These are phyloP conservation scores for Nakazawaea anatomiae DNA, from an alignment of 805 yeast genomes.

Conservation along the genomic window DNA sequence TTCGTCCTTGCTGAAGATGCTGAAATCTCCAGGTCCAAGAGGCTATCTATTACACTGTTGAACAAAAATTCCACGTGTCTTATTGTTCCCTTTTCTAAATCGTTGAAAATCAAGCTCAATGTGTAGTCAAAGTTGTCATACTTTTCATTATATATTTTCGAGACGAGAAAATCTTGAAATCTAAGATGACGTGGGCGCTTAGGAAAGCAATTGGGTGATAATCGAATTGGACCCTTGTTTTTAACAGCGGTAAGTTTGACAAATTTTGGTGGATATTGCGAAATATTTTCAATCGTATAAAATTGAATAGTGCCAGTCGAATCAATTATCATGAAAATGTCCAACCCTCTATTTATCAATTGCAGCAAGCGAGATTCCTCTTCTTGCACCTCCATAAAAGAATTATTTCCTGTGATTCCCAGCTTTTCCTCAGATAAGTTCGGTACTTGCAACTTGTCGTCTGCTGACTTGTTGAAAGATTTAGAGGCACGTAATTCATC, in stretches of 20 bases:
- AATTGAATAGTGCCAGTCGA: constrained; percentile 34
- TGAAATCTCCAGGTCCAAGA: constrained; percentile 10
- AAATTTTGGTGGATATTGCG: constrained; percentile 49
- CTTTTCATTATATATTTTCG: constrained; percentile 5
- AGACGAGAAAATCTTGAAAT: constrained; percentile 19
- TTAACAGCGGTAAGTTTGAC: constrained; percentile 34
- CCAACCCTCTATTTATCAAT: constrained; percentile 22
- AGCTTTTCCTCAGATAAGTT: constrained; percentile 15
- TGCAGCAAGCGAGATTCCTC: constrained; percentile 18
- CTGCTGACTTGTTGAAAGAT: neutral
- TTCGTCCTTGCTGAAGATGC: neutral
- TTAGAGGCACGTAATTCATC: constrained; percentile 13
- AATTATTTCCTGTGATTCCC: constrained; percentile 16
- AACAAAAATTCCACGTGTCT: constrained; percentile 27
- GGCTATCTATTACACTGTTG: constrained; percentile 20
- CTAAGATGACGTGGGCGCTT: constrained; percentile 17
- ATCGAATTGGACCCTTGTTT: constrained; percentile 11
- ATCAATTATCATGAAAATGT: constrained; percentile 39
- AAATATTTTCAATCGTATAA: constrained; percentile 44
- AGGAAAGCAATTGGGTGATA: constrained; percentile 22
- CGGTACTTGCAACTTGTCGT: neutral
- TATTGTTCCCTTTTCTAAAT: constrained; percentile 28
- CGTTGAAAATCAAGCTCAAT: constrained; percentile 40
- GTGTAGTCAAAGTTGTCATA: constrained; percentile 15
- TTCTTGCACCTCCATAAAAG: constrained; percentile 7